Conservation (phyloP, 495 filamentous ascomycete genomes). For the Penicillium lagena region DNA sequence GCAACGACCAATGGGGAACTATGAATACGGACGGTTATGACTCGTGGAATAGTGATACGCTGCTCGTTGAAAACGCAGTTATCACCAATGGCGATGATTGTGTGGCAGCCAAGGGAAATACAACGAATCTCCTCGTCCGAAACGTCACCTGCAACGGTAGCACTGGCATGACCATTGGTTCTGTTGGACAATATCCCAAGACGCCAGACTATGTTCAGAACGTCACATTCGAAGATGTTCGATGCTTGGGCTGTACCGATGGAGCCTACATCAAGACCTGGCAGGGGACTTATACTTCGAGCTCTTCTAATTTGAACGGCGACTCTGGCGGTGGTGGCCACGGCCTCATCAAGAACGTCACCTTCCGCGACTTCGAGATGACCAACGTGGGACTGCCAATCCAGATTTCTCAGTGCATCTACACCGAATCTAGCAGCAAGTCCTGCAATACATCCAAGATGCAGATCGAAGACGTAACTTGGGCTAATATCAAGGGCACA, state of each 20-base stretch:
- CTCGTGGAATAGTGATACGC: conserved; percentile 41
- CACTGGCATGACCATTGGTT: conserved; percentile 52
- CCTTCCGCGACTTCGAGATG: conserved; percentile 45
- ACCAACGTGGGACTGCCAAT: conserved; percentile 47
- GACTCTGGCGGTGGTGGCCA: conserved; percentile 36
- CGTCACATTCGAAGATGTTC: conserved; percentile 45
- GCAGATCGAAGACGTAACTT: conserved; percentile 42
- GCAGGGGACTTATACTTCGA: conserved; percentile 26
- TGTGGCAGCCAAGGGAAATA: conserved; percentile 54
- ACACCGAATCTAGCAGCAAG: conserved; percentile 29
- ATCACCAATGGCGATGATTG: conserved; percentile 54
- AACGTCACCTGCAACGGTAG: conserved; percentile 55
- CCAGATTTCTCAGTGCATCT: conserved; percentile 53
- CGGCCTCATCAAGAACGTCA: conserved; percentile 53
- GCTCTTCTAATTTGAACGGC: too few species aligned
- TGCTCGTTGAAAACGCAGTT: conserved; percentile 42
- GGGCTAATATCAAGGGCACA: conserved; percentile 51
- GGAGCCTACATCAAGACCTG: conserved; percentile 52
- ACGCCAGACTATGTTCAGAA: conserved; percentile 47
- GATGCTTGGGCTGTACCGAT: conserved; percentile 48
- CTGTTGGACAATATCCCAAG: conserved; percentile 49
- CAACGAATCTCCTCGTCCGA: conserved; percentile 48
- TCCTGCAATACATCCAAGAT: conserved; percentile 43
- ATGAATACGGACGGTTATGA: conserved; percentile 58
- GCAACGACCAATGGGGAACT: conserved; percentile 8